These are phyloP conservation scores for Nicotiana paniculata DNA, from an alignment of 257 asterid genomes.

Conservation along the genomic window DNA sequence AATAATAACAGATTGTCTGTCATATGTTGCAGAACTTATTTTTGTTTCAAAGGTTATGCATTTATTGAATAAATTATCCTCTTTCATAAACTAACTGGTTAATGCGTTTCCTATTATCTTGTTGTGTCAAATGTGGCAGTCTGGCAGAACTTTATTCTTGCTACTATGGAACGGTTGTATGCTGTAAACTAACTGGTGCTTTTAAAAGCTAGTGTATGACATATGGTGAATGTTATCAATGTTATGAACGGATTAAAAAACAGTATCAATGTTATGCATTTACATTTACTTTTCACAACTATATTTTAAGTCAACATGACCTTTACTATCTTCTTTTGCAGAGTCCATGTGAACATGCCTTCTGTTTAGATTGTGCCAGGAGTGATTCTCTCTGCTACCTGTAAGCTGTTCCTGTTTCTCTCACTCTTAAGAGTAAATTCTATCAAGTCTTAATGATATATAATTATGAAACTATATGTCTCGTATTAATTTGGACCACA, in stretches of 20 bases:
- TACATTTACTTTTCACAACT: neutral
- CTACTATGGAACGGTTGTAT: neutral
- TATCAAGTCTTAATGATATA: neutral
- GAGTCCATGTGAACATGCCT: slow-evolving; percentile 96
- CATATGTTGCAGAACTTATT: neutral
- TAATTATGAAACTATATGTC: neutral
- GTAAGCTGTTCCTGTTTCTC: slow-evolving; percentile 42
- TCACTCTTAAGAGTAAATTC: neutral
- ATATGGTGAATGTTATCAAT: neutral
- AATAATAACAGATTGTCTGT: neutral
- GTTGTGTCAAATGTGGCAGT: neutral
- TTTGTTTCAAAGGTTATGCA: neutral
- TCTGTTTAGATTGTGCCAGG: slow-evolving; percentile 96
- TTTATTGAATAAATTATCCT: neutral
- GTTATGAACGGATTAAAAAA: neutral
- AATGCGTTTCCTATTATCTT: neutral
- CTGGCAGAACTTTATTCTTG: neutral
- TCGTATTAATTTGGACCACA: neutral
- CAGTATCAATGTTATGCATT: neutral
- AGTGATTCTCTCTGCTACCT: slow-evolving; percentile 89
- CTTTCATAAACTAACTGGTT: neutral
- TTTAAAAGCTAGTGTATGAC: neutral
- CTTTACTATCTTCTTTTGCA: slow-evolving; percentile 35
- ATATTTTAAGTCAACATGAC: slow-evolving; percentile 3
- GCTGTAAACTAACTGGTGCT: neutral